phyloP scores from a whole-genome alignment of 2,329 filamentous ascomycete species.

The Aspergillus tanneri region DNA sequence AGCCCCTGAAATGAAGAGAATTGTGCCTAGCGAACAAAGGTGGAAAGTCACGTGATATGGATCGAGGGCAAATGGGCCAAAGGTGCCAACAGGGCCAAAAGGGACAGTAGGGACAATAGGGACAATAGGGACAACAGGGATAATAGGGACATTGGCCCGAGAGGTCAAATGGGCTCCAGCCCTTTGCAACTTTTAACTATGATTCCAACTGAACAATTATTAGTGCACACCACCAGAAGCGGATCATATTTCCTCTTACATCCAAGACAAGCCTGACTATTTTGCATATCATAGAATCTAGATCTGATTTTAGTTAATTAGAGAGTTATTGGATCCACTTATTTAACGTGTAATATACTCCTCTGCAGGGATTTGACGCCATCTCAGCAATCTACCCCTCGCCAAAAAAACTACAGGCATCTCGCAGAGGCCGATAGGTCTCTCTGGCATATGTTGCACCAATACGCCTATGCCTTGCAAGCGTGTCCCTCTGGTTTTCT shows the following conservation, averaged over 20 bases:
- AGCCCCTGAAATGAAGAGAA: too few species aligned
- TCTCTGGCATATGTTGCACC: neutral
- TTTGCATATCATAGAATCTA: neutral
- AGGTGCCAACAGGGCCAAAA: too few species aligned
- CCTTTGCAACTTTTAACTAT: too few species aligned
- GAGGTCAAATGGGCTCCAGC: too few species aligned
- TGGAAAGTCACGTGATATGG: too few species aligned
- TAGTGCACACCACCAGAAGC: neutral
- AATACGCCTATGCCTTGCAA: neutral
- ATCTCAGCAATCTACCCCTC: neutral
- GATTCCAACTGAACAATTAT: neutral
- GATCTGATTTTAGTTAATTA: neutral
- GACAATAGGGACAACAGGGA: too few species aligned
- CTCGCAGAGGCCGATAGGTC: neutral
- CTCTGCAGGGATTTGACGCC: neutral
- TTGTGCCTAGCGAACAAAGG: too few species aligned
- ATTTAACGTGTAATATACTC: neutral
- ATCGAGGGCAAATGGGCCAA: too few species aligned
- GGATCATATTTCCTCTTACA: neutral
- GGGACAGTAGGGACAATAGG: too few species aligned
- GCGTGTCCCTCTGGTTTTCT: neutral
- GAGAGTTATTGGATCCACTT: neutral
- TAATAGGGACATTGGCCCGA: too few species aligned
- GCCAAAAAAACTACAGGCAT: neutral
- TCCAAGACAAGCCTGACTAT: neutral